Conservation (phyloP, 83 land plant genomes). For the Picea engelmannii region DNA sequence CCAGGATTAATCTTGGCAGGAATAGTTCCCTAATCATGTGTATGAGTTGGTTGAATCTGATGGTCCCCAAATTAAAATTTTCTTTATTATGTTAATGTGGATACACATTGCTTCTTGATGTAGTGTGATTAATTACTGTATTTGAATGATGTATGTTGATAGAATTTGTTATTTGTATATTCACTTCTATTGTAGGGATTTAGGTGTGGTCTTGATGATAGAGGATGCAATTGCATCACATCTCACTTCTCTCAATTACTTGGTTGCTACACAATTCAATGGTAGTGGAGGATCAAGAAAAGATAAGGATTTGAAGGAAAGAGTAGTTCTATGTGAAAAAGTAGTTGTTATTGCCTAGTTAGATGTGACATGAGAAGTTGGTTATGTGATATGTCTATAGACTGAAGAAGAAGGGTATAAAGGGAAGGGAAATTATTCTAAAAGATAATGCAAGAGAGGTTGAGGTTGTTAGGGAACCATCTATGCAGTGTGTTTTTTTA, state of each 20-base stretch:
- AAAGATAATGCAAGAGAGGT: conserved; percentile 15
- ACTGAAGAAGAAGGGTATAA: not conserved
- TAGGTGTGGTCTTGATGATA: conserved; percentile 20
- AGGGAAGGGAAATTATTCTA: conserved; percentile 8
- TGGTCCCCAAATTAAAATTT: too few species aligned
- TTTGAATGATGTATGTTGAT: too few species aligned
- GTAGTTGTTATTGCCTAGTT: conserved; percentile 11
- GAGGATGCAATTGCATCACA: conserved; percentile 24
- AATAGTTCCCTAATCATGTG: too few species aligned
- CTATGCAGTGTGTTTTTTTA: not conserved
- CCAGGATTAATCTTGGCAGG: too few species aligned
- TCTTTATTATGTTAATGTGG: too few species aligned
- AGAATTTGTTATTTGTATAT: too few species aligned
- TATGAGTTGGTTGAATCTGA: too few species aligned
- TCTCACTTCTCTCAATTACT: conserved; percentile 20
- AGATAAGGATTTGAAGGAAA: conserved; percentile 23
- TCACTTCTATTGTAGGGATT: too few species aligned
- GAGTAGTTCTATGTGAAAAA: conserved; percentile 20
- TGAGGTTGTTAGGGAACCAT: not conserved
- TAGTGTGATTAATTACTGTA: too few species aligned
- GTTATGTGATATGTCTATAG: conserved; percentile 23
- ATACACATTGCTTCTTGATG: too few species aligned
- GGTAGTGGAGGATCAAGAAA: conserved; percentile 30
- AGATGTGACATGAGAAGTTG: conserved; percentile 16
- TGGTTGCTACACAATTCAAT: conserved; percentile 26